Percentiles rank a stretch among this genome's conserved stretches.
Evolutionary conservation across 257 asterid species (phyloP).

Genomic region (Ilex aquifolium): DNA sequence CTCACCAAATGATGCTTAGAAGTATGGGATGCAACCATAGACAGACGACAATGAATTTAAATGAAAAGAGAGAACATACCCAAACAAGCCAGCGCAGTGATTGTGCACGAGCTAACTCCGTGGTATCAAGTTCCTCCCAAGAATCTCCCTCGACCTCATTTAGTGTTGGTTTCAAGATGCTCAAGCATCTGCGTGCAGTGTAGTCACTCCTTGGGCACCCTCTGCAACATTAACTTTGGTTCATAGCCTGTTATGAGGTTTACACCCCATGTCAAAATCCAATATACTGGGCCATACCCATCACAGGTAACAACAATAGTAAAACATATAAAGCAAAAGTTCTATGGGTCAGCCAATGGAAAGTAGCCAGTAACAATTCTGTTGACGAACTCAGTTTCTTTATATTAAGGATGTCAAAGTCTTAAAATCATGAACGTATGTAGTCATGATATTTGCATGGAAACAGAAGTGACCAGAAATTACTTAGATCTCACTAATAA

Average conservation of each 20-base stretch:
- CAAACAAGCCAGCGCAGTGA: conserved; percentile 96
- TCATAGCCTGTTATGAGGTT: conserved; percentile 58
- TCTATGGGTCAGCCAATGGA: no score
- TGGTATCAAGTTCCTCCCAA: conserved; percentile 91
- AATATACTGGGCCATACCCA: conserved; percentile 21
- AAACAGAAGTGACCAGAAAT: no score
- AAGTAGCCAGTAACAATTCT: no score
- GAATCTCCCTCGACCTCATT: conserved; percentile 66
- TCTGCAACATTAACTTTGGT: conserved; percentile 74
- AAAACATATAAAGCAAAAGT: no score
- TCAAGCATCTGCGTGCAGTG: conserved; percentile 60
- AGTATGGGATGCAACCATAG: background rate
- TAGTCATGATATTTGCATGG: no score
- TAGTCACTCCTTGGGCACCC: conserved; percentile 70
- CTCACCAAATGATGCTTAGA: no score
- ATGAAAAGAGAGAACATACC: conserved; percentile 39
- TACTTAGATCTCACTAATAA: no score
- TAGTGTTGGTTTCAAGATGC: conserved; percentile 61
- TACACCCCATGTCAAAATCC: conserved; percentile 38
- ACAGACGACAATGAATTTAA: no score
- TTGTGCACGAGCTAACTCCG: conserved; percentile 50
- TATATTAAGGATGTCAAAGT: no score
- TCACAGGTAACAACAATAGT: background rate
- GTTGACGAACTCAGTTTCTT: no score
- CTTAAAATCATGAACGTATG: no score